Evolutionary conservation across 345 rosid species (phyloP).

Genomic region (Psidium friedrichsthalianum): DNA sequence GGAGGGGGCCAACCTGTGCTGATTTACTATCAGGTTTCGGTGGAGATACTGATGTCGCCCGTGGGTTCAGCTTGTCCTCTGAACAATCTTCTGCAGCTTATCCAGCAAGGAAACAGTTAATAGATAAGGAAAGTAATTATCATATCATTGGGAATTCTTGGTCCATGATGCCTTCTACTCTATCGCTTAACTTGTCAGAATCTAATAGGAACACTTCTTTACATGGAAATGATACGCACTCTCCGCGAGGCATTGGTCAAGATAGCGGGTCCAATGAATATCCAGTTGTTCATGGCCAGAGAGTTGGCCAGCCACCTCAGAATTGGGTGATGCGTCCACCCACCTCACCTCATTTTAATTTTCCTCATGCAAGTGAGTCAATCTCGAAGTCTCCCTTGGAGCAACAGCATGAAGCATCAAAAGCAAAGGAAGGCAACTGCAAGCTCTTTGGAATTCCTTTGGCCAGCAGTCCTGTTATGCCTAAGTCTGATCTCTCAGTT

Average conservation of each 20-base stretch:
- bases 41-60: slow-evolving; percentile 23
- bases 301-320: slow-evolving; percentile 29
- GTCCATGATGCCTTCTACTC: slow-evolving; percentile 40
- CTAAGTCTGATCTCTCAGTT: slow-evolving; percentile 14
- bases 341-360: slow-evolving; percentile 20
- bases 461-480: slow-evolving; percentile 16
- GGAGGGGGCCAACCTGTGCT: slow-evolving; percentile 43
- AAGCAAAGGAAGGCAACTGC: slow-evolving; percentile 42
- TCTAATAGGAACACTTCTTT: slow-evolving; percentile 13
- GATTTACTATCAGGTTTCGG: slow-evolving; percentile 65
- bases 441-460: slow-evolving; percentile 74
- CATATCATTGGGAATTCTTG: slow-evolving; percentile 28
- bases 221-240: slow-evolving; percentile 23
- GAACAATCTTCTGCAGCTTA: slow-evolving; percentile 24
- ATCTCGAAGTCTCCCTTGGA: slow-evolving; percentile 12
- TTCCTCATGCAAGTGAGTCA: slow-evolving; percentile 22
- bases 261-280: slow-evolving; percentile 28
- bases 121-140: slow-evolving; percentile 38
- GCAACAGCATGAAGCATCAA: slow-evolving; percentile 28
- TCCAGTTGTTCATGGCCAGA: slow-evolving; percentile 21
- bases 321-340: slow-evolving; percentile 51
- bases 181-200: slow-evolving; percentile 37
- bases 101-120: slow-evolving; percentile 14
- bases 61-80: slow-evolving; percentile 19
- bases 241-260: slow-evolving; percentile 25